phyloP scores from a whole-genome alignment of 768 basidiomycete species.

The Mycena albidolilacea region DNA sequence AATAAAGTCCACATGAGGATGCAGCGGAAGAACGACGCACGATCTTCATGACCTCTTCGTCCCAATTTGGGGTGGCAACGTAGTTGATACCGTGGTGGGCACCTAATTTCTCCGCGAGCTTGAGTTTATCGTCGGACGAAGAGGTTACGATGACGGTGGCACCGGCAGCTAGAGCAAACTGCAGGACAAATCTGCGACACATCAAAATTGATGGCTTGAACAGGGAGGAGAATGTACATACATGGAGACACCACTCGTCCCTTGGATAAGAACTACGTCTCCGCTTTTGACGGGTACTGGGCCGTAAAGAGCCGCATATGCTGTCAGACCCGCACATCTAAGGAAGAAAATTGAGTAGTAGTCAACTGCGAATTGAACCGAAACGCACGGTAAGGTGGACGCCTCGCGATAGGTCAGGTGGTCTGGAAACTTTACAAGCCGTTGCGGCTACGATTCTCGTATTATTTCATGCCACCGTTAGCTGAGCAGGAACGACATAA shows the following conservation, averaged over 20 bases:
- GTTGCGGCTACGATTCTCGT: constrained; percentile 5
- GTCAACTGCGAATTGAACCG: background rate
- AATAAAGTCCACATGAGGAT: background rate
- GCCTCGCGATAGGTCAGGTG: constrained; percentile 63
- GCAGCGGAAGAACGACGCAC: background rate
- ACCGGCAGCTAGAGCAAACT: constrained; percentile 63
- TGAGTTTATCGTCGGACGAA: constrained; percentile 43
- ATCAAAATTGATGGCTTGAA: background rate
- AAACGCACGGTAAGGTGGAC: constrained; percentile 58
- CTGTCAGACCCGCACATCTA: constrained; percentile 62
- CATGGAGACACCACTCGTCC: constrained; percentile 60
- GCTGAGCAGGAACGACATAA: background rate
- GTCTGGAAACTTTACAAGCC: constrained; percentile 56
- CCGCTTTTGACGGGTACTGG: constrained; percentile 58
- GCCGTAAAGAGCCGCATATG: constrained; percentile 62
- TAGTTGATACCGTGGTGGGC: constrained; percentile 65
- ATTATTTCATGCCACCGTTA: background rate
- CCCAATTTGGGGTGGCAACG: constrained; percentile 62
- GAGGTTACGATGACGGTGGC: constrained; percentile 66
- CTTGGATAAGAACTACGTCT: constrained; percentile 60
- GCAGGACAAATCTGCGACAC: constrained; percentile 53
- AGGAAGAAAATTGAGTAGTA: background rate
- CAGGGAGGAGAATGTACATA: constrained; percentile 30
- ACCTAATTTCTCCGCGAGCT: constrained; percentile 55
- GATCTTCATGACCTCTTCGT: constrained; percentile 58